Evolutionary conservation across 345 rosid species (phyloP).

Genomic region (Eucalyptus regnans): DNA sequence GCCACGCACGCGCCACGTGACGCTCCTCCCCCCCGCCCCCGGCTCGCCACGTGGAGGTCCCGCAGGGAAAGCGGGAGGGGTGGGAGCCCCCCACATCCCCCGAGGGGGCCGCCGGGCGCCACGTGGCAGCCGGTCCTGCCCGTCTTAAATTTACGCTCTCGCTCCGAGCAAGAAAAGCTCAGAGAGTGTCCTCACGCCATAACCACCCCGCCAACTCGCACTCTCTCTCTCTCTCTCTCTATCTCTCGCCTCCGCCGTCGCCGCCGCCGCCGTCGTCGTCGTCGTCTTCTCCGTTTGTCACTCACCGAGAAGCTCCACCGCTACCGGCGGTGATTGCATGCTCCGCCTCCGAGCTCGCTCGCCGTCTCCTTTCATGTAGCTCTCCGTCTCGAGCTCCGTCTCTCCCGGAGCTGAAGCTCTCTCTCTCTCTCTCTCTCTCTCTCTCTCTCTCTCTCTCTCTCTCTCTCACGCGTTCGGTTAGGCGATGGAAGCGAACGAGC

Average conservation of each 20-base stretch:
- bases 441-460: no score
- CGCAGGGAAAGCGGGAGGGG: not conserved
- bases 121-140: not conserved
- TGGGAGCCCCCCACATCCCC: not conserved
- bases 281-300: not conserved
- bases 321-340: not conserved
- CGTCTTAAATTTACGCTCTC: not conserved
- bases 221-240: not conserved
- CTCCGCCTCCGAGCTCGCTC: not conserved
- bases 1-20: not conserved
- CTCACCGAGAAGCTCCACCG: not conserved
- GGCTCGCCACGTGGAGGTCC: not conserved
- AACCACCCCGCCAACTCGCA: not conserved
- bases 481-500: not conserved
- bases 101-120: not conserved
- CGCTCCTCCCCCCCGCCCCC: not conserved
- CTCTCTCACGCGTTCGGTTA: not conserved
- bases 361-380: not conserved
- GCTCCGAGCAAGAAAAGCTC: not conserved
- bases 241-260: not conserved
- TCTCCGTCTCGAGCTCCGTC: not conserved
- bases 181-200: not conserved
- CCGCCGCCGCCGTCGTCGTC: not conserved
- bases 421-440: no score
- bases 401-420: not conserved